phyloP scores from a whole-genome alignment of 2,329 filamentous ascomycete species.

The Cladosporium sp. region DNA sequence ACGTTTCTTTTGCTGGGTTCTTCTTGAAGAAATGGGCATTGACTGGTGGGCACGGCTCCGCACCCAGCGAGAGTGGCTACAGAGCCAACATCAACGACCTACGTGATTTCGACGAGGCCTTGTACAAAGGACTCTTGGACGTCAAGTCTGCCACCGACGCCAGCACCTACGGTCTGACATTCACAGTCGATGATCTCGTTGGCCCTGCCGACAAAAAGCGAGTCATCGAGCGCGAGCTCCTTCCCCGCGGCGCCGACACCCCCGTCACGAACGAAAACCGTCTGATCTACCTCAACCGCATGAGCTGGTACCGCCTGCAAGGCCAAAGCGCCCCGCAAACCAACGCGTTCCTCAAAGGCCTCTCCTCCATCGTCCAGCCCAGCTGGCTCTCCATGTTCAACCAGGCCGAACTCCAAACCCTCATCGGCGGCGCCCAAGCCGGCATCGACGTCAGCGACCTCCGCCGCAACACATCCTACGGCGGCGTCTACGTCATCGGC shows the following conservation, averaged over 20 bases:
- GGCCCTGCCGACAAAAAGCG: slow-evolving; percentile 39
- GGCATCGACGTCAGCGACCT: slow-evolving; percentile 86
- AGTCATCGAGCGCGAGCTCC: slow-evolving; percentile 69
- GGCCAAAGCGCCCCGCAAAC: slow-evolving; percentile 78
- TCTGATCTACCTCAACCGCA: slow-evolving; percentile 87
- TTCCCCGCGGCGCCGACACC: slow-evolving; percentile 69
- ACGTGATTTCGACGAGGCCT: slow-evolving; percentile 79
- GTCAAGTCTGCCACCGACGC: slow-evolving; percentile 82
- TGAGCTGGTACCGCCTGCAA: slow-evolving; percentile 80
- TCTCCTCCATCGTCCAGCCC: slow-evolving; percentile 83
- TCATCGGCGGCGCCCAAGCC: slow-evolving; percentile 76
- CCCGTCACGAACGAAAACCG: slow-evolving; percentile 88
- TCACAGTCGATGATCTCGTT: slow-evolving; percentile 74
- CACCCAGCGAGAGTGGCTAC: slow-evolving; percentile 66
- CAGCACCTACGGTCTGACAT: slow-evolving; percentile 75
- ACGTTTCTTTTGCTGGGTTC: slow-evolving; percentile 89
- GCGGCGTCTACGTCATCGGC: slow-evolving; percentile 83
- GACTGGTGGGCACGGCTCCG: slow-evolving; percentile 58
- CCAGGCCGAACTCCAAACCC: slow-evolving; percentile 85
- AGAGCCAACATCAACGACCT: slow-evolving; percentile 93
- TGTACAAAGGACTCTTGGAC: slow-evolving; percentile 78
- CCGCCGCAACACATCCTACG: slow-evolving; percentile 76
- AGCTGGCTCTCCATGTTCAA: slow-evolving; percentile 99
- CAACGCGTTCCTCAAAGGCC: slow-evolving; percentile 77
- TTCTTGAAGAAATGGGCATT: slow-evolving; percentile 94